A percentile compares a stretch with the other conserved stretches of the same genome.
These are phyloP conservation scores for Candida khao-thaluensis DNA, from an alignment of 805 yeast species.

Conservation along the genomic window DNA sequence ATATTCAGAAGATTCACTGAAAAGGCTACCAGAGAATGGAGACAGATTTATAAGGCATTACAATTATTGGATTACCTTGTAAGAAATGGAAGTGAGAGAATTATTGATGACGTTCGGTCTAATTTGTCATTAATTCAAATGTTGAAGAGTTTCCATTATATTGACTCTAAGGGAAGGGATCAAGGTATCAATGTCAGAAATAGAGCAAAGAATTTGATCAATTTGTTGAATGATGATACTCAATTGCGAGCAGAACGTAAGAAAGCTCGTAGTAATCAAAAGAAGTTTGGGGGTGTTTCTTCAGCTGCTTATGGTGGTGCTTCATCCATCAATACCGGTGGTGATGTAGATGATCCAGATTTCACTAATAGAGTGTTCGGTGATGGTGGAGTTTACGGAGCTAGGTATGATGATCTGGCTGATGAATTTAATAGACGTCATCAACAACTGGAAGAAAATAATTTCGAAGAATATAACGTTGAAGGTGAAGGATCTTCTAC, in stretches of 20 bases:
- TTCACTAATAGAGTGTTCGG: conserved; percentile 58
- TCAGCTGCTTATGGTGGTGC: conserved; percentile 52
- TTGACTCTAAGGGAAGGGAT: conserved; percentile 90
- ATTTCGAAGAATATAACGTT: conserved; percentile 64
- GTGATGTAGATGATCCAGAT: conserved; percentile 50
- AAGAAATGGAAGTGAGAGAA: conserved; percentile 90
- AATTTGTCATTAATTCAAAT: conserved; percentile 77
- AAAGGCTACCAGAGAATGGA: conserved; percentile 94
- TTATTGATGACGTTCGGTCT: conserved; percentile 90
- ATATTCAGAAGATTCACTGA: conserved; percentile 89
- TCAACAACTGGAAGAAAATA: conserved; percentile 22
- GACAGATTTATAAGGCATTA: conserved; percentile 93
- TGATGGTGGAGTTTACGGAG: conserved; percentile 70
- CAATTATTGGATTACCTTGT: conserved; percentile 89
- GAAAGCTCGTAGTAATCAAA: conserved; percentile 82
- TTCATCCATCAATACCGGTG: conserved; percentile 33
- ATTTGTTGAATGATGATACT: conserved; percentile 72
- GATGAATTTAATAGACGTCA: conserved; percentile 28
- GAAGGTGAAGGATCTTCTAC: conserved; percentile 21
- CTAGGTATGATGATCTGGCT: conserved; percentile 60
- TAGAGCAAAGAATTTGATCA: conserved; percentile 74
- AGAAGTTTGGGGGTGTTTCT: conserved; percentile 80
- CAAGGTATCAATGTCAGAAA: conserved; percentile 95
- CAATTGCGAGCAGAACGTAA: conserved; percentile 80
- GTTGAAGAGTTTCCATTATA: conserved; percentile 91